A percentile compares a stretch with the other conserved stretches of the same genome.
These are phyloP conservation scores for Agrocybe praecox DNA, from an alignment of 768 basidiomycete species.

Conservation along the genomic window DNA sequence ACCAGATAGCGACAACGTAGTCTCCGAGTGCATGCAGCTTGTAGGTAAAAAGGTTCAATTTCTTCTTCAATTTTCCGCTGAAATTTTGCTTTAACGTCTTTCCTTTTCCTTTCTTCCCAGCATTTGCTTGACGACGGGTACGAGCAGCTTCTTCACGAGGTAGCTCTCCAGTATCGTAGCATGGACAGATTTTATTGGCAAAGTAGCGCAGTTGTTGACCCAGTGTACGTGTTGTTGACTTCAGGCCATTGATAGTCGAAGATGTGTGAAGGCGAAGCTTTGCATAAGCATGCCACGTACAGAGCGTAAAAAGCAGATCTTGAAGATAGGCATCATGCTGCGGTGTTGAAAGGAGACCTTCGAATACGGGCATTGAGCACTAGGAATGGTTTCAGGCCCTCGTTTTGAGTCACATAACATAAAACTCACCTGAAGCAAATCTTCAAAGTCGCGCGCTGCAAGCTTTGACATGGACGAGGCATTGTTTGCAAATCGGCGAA, in stretches of 20 bases:
- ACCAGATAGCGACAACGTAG: conserved; percentile 7
- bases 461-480: conserved; percentile 32
- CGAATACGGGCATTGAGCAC: conserved; percentile 40
- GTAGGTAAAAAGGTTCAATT: conserved; percentile 13
- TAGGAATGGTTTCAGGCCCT: conserved; percentile 19
- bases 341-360: conserved; percentile 31
- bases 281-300: conserved; percentile 35
- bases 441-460: conserved; percentile 38
- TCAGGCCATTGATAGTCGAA: conserved; percentile 13
- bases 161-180: conserved; percentile 30
- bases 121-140: conserved; percentile 7
- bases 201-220: conserved; percentile 26
- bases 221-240: conserved; percentile 18
- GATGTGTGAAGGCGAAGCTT: conserved; percentile 34
- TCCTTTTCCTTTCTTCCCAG: conserved; percentile 7
- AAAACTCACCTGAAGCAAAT: conserved; percentile 37
- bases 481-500: conserved; percentile 30
- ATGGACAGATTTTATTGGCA: conserved; percentile 14
- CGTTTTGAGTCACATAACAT: too few relatives aligned
- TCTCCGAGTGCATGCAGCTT: conserved; percentile 13
- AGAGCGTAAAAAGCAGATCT: conserved; percentile 26
- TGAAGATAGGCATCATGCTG: conserved; percentile 16
- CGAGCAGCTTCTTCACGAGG: conserved; percentile 29
- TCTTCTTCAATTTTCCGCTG: background rate
- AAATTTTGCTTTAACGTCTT: background rate